Evolutionary conservation across 1,284 basidiomycete species (phyloP).

Genomic region (Xanthoconium separans): DNA sequence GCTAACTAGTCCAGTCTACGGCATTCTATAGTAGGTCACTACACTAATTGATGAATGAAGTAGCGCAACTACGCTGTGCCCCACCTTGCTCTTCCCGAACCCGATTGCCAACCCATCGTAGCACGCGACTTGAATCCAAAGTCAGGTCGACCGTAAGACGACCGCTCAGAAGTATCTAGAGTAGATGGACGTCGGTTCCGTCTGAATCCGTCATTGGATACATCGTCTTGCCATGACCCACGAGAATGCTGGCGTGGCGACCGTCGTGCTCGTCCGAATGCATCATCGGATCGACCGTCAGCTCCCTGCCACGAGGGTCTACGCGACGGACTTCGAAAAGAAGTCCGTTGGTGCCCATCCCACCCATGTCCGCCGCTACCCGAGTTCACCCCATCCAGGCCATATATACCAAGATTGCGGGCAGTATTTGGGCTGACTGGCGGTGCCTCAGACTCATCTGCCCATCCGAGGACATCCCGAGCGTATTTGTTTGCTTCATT

Average conservation of each 20-base stretch:
- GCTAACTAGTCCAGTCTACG: not conserved
- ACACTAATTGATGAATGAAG: slow-evolving; percentile 14
- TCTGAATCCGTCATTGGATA: not conserved
- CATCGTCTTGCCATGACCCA: not conserved
- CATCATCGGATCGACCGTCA: not conserved
- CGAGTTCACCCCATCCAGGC: slow-evolving; percentile 43
- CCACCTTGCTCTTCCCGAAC: slow-evolving; percentile 8
- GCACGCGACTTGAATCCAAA: slow-evolving; percentile 5
- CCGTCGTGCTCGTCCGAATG: slow-evolving; percentile 4
- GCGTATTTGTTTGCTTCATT: slow-evolving; percentile 45
- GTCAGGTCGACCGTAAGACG: slow-evolving; percentile 4
- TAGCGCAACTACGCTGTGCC: slow-evolving; percentile 1
- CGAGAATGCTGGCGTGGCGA: slow-evolving; percentile 3
- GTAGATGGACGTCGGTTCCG: not conserved
- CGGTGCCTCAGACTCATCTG: slow-evolving; percentile 35
- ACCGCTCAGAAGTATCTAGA: slow-evolving; percentile 6
- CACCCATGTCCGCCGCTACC: slow-evolving; percentile 2
- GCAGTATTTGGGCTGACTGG: slow-evolving; percentile 50
- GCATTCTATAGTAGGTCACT: not conserved
- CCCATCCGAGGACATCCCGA: slow-evolving; percentile 42
- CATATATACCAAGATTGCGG: slow-evolving; percentile 61
- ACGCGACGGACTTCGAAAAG: slow-evolving; percentile 9
- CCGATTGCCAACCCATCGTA: slow-evolving; percentile 1
- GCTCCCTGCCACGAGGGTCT: slow-evolving; percentile 13
- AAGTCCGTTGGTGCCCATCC: slow-evolving; percentile 5